A percentile compares a stretch with the other conserved stretches of the same genome.
Evolutionary conservation across 306 rosid species (phyloP).

Genomic region (Vigna nakashimae): DNA sequence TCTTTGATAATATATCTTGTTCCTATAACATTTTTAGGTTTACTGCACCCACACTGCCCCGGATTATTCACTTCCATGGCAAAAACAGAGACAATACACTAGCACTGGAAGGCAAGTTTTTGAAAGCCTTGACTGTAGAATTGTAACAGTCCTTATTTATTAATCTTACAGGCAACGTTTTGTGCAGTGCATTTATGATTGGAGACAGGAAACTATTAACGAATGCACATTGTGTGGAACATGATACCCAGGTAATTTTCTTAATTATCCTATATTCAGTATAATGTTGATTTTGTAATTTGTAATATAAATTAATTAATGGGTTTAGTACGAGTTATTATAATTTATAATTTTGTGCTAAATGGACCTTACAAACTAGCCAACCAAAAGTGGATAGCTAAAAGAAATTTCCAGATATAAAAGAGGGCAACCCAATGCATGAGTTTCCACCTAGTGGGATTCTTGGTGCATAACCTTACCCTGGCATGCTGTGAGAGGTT

Average conservation of each 20-base stretch:
- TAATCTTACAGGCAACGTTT: constrained; percentile 43
- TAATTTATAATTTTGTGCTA: neutral
- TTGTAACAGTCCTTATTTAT: constrained; percentile 27
- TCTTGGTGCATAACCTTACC: neutral
- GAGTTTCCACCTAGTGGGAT: neutral
- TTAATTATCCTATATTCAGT: constrained; percentile 36
- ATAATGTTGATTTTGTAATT: constrained; percentile 38
- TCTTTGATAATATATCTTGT: constrained; percentile 29
- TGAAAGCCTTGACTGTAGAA: constrained; percentile 38
- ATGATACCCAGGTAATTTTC: constrained; percentile 82
- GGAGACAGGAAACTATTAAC: constrained; percentile 87
- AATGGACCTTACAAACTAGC: constrained; percentile 29
- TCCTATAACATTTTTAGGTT: constrained; percentile 60
- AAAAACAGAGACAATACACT: constrained; percentile 92
- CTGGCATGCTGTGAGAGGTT: neutral
- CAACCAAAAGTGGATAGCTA: constrained; percentile 13
- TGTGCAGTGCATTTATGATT: constrained; percentile 96
- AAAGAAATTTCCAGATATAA: constrained; percentile 20
- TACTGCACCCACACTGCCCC: constrained; percentile 98
- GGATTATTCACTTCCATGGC: constrained; percentile 99
- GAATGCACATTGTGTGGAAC: constrained; percentile 98
- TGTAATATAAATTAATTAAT: constrained; percentile 15
- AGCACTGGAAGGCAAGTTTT: constrained; percentile 94
- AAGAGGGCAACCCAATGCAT: neutral
- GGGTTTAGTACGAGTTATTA: constrained; percentile 28